A percentile compares a stretch with the other conserved stretches of the same genome.
Conservation (phyloP, 495 filamentous ascomycete genomes). For the Durotheca rogersii region DNA sequence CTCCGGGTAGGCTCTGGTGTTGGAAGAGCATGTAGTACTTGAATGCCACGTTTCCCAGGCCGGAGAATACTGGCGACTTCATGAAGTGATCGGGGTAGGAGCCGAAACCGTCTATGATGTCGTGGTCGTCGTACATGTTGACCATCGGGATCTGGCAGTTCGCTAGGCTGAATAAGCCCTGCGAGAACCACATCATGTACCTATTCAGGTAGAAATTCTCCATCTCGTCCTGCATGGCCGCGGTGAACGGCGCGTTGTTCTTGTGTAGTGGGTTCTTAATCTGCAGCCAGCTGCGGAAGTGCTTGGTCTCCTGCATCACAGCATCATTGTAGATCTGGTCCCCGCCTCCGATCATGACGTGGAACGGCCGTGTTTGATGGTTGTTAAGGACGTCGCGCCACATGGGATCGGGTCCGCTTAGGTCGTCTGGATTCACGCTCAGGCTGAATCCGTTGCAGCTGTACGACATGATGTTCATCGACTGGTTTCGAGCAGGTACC, state of each 20-base stretch:
- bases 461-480: slow-evolving; percentile 99
- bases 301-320: slow-evolving; percentile 66
- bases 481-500: slow-evolving; percentile 81
- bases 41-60: slow-evolving; percentile 86
- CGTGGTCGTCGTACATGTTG: slow-evolving; percentile 97
- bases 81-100: slow-evolving; percentile 93
- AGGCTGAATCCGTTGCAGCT: slow-evolving; percentile 94
- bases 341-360: slow-evolving; percentile 97
- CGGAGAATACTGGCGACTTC: slow-evolving; percentile 84
- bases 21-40: slow-evolving; percentile 99
- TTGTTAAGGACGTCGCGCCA: slow-evolving; percentile 95
- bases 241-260: slow-evolving; percentile 68
- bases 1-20: slow-evolving; percentile 81
- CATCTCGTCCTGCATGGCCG: slow-evolving; percentile 79
- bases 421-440: slow-evolving; percentile 70
- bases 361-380: slow-evolving; percentile 90
- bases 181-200: slow-evolving; percentile 91
- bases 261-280: slow-evolving; percentile 80
- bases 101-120: slow-evolving; percentile 95
- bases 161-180: slow-evolving; percentile 88
- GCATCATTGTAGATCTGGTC: slow-evolving; percentile 96
- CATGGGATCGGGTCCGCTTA: slow-evolving; percentile 91
- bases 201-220: slow-evolving; percentile 83
- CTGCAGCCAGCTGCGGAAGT: slow-evolving; percentile 79
- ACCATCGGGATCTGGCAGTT: slow-evolving; percentile 96